Percentiles rank a stretch among this genome's conserved stretches.
These are phyloP conservation scores for Panicum virgatum DNA, from an alignment of 202 grass and related monocot species.

Conservation along the genomic window DNA sequence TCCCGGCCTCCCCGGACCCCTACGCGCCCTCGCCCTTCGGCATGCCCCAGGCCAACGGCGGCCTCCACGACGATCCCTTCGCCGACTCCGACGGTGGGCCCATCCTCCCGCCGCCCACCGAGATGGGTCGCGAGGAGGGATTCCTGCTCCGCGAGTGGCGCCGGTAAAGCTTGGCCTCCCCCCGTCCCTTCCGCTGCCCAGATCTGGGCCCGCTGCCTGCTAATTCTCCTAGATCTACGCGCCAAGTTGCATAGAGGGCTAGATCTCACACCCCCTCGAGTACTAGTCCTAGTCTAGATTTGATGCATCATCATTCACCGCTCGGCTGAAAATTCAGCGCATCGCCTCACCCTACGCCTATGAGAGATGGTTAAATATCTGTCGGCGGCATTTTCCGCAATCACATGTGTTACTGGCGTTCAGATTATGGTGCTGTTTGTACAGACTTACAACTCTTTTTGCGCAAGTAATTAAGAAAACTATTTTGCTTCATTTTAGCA, in stretches of 20 bases:
- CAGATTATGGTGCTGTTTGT: too few relatives aligned
- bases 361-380: too few relatives aligned
- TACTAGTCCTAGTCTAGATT: background rate
- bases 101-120: slow-evolving; percentile 60
- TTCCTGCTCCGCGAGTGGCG: slow-evolving; percentile 90
- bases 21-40: slow-evolving; percentile 51
- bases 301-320: background rate
- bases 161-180: slow-evolving; percentile 34
- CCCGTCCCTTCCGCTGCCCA: background rate
- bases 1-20: slow-evolving; percentile 56
- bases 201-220: background rate
- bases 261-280: too few relatives aligned
- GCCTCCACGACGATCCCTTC: slow-evolving; percentile 46
- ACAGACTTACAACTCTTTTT: background rate
- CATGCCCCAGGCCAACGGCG: slow-evolving; percentile 61
- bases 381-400: too few relatives aligned
- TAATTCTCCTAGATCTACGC: slow-evolving; percentile 17
- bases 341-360: too few relatives aligned
- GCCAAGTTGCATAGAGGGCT: background rate
- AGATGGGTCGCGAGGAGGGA: slow-evolving; percentile 72
- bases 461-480: background rate
- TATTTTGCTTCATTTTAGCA: too few relatives aligned
- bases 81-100: slow-evolving; percentile 35
- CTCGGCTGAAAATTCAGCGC: background rate
- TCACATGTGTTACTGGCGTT: too few relatives aligned